Percentiles rank a stretch among this genome's conserved stretches.
phyloP scores from a whole-genome alignment of 352 stramenopile species.

The Phytophthora cajani region DNA sequence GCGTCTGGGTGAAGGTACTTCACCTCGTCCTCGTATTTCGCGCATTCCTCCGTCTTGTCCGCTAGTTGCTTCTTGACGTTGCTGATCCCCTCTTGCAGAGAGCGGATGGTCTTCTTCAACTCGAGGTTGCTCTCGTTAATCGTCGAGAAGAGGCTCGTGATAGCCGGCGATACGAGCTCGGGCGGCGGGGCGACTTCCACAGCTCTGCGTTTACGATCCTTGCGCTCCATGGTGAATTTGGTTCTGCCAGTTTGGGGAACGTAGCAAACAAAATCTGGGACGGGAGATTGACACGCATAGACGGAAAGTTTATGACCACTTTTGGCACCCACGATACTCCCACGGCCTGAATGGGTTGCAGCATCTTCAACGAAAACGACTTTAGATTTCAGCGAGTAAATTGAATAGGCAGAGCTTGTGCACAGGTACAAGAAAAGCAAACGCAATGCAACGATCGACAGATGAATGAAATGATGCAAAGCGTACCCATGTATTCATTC shows the following conservation, averaged over 20 bases:
- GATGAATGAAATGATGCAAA: neutral
- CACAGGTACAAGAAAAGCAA: no score
- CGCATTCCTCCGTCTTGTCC: constrained; percentile 21
- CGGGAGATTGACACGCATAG: no score
- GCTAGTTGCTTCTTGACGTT: constrained; percentile 28
- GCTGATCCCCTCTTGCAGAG: constrained; percentile 19
- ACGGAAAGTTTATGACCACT: no score
- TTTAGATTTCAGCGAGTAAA: no score
- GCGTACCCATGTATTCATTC: constrained; percentile 16
- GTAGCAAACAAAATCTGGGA: neutral
- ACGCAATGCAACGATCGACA: no score
- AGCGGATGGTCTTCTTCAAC: constrained; percentile 20
- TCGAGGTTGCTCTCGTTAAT: constrained; percentile 17
- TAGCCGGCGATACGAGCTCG: constrained; percentile 21
- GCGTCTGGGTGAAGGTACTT: constrained; percentile 33
- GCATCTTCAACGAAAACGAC: no score
- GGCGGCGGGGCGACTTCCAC: constrained; percentile 19
- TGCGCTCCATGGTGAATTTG: constrained; percentile 29
- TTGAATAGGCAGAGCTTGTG: no score
- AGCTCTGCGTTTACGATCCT: constrained; percentile 31
- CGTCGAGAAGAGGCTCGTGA: constrained; percentile 21
- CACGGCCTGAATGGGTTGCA: no score
- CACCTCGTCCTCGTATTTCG: constrained; percentile 2
- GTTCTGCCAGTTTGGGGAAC: neutral
- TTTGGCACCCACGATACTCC: no score